Conservation (phyloP, 495 filamentous ascomycete species). For the Penicillium longicatenatum region DNA sequence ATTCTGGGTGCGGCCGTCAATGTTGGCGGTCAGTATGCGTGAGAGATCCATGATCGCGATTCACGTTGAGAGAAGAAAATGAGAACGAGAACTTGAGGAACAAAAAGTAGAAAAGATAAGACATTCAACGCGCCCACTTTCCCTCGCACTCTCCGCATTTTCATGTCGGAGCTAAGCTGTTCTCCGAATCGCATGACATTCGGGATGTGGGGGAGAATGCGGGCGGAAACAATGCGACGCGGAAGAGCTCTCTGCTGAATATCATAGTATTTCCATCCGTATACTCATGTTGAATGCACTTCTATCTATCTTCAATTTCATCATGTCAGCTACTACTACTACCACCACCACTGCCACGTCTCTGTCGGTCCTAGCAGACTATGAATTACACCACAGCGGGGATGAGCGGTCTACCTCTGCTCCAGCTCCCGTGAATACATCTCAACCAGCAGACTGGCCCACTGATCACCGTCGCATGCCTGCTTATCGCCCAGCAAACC, state of each 20-base stretch:
- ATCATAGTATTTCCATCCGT: constrained; percentile 1
- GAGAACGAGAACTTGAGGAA: background rate
- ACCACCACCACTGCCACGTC: constrained; percentile 28
- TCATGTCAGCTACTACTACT: constrained; percentile 44
- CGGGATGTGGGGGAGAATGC: constrained; percentile 36
- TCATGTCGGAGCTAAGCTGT: constrained; percentile 1
- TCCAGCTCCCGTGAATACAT: constrained; percentile 5
- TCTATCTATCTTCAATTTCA: constrained; percentile 10
- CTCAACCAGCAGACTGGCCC: constrained; percentile 41
- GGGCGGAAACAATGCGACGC: constrained; percentile 3
- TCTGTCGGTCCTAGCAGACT: constrained; percentile 46
- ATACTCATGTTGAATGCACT: constrained; percentile 5
- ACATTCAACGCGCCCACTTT: background rate
- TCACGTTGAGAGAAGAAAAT: background rate
- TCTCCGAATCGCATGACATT: constrained; percentile 2
- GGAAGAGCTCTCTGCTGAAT: background rate
- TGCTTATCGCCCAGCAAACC: constrained; percentile 50
- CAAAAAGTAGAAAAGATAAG: background rate
- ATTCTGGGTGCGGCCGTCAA: constrained; percentile 51
- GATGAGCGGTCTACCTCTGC: constrained; percentile 10
- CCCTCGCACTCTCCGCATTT: background rate
- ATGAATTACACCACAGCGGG: constrained; percentile 47
- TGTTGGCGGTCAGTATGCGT: constrained; percentile 41
- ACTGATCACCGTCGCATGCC: constrained; percentile 51
- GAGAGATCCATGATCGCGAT: constrained; percentile 35